Percentiles rank a stretch among this genome's conserved stretches.
phyloP scores from a whole-genome alignment of 2,329 filamentous ascomycete species.

The Stemphylium beticola region DNA sequence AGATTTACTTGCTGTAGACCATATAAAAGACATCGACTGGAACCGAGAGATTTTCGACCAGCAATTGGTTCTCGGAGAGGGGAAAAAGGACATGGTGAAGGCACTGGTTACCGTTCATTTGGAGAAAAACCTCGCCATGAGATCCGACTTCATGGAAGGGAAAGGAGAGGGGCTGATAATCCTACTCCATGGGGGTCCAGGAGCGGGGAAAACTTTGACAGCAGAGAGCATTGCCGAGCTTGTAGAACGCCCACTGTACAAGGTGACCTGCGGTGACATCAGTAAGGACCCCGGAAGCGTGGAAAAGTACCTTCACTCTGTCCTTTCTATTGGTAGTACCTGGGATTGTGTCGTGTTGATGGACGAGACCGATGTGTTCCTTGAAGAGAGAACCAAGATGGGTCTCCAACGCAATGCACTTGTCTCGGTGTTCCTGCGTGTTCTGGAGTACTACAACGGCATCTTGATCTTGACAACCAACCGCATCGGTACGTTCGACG shows the following conservation, averaged over 20 bases:
- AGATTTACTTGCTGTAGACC: neutral
- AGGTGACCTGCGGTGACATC: slow-evolving; percentile 6
- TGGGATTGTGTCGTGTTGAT: slow-evolving; percentile 55
- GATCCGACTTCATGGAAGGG: slow-evolving; percentile 54
- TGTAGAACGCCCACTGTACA: neutral
- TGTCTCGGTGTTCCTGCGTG: slow-evolving; percentile 39
- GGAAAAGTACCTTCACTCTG: slow-evolving; percentile 2
- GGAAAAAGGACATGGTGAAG: neutral
- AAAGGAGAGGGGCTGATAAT: slow-evolving; percentile 29
- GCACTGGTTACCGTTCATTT: neutral
- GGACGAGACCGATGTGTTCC: slow-evolving; percentile 57
- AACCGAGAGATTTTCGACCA: neutral
- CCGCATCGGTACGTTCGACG: slow-evolving; percentile 48
- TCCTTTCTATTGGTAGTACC: neutral
- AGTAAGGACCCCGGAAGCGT: slow-evolving; percentile 13
- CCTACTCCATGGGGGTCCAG: slow-evolving; percentile 23
- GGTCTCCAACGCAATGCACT: slow-evolving; percentile 28
- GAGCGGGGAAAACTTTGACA: slow-evolving; percentile 22
- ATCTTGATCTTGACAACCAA: slow-evolving; percentile 55
- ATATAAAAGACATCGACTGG: neutral
- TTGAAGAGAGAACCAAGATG: slow-evolving; percentile 53
- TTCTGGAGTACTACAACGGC: slow-evolving; percentile 52
- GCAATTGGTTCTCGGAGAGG: neutral
- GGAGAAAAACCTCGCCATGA: accelerated
- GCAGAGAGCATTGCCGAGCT: slow-evolving; percentile 9